Conservation (phyloP, 148 eudicot genomes). For the Fagopyrum homotropicum region DNA sequence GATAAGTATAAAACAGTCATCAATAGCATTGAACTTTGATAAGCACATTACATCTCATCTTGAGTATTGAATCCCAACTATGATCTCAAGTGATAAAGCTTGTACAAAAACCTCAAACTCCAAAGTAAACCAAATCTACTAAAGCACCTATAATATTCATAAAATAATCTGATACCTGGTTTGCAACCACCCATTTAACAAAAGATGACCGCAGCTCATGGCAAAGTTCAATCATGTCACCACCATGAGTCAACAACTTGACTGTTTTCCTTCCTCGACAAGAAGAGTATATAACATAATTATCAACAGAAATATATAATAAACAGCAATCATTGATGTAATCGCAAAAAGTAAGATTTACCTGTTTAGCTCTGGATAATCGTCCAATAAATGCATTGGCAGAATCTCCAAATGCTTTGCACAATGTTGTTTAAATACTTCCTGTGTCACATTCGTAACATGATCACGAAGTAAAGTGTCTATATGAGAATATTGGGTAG, state of each 20-base stretch:
- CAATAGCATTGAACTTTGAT: not conserved
- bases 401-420: constrained; percentile 76
- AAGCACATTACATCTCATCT: not conserved
- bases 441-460: constrained; percentile 47
- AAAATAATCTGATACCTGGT: constrained; percentile 46
- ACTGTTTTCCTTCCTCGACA: constrained; percentile 51
- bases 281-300: not conserved
- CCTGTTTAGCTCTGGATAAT: constrained; percentile 46
- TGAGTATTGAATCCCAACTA: not conserved
- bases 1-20: not conserved
- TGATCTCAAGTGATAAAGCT: constrained; percentile 1
- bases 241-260: constrained; percentile 77
- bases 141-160: not conserved
- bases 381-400: constrained; percentile 64
- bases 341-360: constrained; percentile 17
- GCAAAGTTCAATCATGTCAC: constrained; percentile 86
- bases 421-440: constrained; percentile 69
- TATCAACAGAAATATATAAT: not conserved
- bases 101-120: not conserved
- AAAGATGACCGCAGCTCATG: constrained; percentile 83
- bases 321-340: not conserved
- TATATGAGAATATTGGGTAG: constrained; percentile 48
- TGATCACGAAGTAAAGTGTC: constrained; percentile 68
- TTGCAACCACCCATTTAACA: constrained; percentile 61
- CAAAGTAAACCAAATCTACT: not conserved